Conservation (phyloP, 2,329 filamentous ascomycete genomes). For the Knufia fluminis region DNA sequence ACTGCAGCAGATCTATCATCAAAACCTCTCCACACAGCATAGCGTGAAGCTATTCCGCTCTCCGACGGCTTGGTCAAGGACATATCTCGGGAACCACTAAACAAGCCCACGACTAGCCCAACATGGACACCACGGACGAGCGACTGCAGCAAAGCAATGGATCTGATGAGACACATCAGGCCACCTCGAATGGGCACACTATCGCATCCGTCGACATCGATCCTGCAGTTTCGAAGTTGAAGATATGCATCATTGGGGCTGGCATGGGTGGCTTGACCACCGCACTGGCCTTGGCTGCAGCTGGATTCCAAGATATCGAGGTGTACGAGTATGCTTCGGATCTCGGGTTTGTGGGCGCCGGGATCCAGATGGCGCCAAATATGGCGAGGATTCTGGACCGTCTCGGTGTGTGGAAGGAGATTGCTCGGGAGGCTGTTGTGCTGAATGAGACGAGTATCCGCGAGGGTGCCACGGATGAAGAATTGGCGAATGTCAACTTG, state of each 20-base stretch:
- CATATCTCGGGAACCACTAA: background rate
- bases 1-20: too few relatives aligned
- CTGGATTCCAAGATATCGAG: constrained; percentile 63
- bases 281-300: constrained; percentile 64
- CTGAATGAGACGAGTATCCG: constrained; percentile 64
- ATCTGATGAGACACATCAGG: background rate
- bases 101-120: background rate
- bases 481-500: constrained; percentile 63
- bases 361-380: constrained; percentile 76
- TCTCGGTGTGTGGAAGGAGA: constrained; percentile 62
- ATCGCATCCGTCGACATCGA: background rate
- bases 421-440: constrained; percentile 61
- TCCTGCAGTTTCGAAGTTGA: constrained; percentile 26
- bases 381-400: constrained; percentile 67
- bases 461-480: constrained; percentile 58
- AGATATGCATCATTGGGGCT: constrained; percentile 31
- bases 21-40: too few relatives aligned
- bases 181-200: background rate
- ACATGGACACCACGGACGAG: background rate
- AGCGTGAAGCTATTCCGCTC: background rate
- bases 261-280: constrained; percentile 71
- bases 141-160: background rate
- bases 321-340: constrained; percentile 65
- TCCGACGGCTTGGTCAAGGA: background rate
- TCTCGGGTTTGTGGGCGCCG: constrained; percentile 73